These are phyloP conservation scores for Exserohilum turcica DNA, from an alignment of 2,329 filamentous ascomycete species.

Conservation along the genomic window DNA sequence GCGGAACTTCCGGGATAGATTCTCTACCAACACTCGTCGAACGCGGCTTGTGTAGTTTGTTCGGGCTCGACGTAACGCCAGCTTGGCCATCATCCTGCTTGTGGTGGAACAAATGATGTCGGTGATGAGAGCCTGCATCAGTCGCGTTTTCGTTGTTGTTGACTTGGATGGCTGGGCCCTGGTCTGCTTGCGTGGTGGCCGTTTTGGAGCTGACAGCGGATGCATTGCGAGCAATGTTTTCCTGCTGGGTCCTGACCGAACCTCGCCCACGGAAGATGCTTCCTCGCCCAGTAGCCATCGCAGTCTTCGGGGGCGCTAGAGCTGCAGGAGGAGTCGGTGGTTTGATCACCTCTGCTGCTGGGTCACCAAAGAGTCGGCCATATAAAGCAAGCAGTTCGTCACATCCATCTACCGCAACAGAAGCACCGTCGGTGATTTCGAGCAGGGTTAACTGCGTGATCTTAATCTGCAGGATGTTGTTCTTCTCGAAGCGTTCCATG, in stretches of 20 bases:
- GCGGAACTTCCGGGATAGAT: conserved; percentile 33
- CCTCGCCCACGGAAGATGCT: conserved; percentile 72
- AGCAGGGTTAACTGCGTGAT: conserved; percentile 89
- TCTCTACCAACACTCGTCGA: conserved; percentile 44
- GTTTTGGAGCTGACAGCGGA: conserved; percentile 35
- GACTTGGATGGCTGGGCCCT: conserved; percentile 75
- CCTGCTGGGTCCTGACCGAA: conserved; percentile 38
- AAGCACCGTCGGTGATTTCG: conserved; percentile 81
- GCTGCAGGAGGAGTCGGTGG: conserved; percentile 51
- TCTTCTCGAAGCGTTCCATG: conserved; percentile 83
- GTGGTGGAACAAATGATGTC: conserved; percentile 41
- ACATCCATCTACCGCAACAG: conserved; percentile 84
- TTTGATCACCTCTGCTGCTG: conserved; percentile 46
- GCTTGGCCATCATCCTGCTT: conserved; percentile 43
- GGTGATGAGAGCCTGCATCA: conserved; percentile 45
- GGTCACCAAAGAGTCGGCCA: conserved; percentile 75
- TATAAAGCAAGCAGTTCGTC: conserved; percentile 85
- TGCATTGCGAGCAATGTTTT: conserved; percentile 24
- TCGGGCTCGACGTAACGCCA: conserved; percentile 45
- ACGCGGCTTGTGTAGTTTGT: conserved; percentile 49
- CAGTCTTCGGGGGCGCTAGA: conserved; percentile 60
- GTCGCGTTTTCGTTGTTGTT: conserved; percentile 64
- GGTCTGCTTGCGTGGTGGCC: conserved; percentile 34
- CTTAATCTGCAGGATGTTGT: conserved; percentile 87
- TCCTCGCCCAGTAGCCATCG: conserved; percentile 72